phyloP scores from a whole-genome alignment of 345 rosid species.

The Passiflora organensis region DNA sequence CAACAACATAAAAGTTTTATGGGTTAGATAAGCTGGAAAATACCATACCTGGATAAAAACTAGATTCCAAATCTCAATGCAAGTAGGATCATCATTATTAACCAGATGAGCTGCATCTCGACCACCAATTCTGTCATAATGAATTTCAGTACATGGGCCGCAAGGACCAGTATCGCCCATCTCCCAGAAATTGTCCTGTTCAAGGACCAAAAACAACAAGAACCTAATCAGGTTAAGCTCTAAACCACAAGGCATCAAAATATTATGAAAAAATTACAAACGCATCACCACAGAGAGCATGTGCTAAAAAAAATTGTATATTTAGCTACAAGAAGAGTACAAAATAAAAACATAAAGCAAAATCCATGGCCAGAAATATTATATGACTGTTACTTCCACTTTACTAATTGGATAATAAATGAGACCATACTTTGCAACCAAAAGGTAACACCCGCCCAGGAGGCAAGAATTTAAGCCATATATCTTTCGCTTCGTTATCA shows the following conservation, averaged over 20 bases:
- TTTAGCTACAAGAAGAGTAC: neutral
- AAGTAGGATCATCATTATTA: slow-evolving; percentile 94
- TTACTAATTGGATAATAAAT: too few species aligned
- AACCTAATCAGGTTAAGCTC: neutral
- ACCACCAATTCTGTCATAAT: slow-evolving; percentile 81
- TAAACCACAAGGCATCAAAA: neutral
- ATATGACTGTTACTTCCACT: too few species aligned
- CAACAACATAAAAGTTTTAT: neutral
- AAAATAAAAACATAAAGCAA: neutral
- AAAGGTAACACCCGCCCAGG: slow-evolving; percentile 73
- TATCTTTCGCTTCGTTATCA: slow-evolving; percentile 78
- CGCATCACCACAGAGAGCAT: too few species aligned
- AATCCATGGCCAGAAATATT: neutral
- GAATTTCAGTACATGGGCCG: slow-evolving; percentile 98
- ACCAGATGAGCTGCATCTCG: slow-evolving; percentile 82
- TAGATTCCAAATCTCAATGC: slow-evolving; percentile 97
- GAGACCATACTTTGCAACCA: slow-evolving; percentile 75
- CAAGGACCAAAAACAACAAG: slow-evolving; percentile 9
- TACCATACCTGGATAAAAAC: slow-evolving; percentile 85
- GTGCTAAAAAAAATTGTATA: too few species aligned
- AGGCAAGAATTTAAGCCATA: slow-evolving; percentile 80
- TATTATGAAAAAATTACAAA: too few species aligned
- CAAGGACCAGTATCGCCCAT: slow-evolving; percentile 99
- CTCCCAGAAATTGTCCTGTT: slow-evolving; percentile 97
- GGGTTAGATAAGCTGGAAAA: neutral